Evolutionary conservation across 257 asterid species (phyloP).

Genomic region (Solanum chmielewskii): DNA sequence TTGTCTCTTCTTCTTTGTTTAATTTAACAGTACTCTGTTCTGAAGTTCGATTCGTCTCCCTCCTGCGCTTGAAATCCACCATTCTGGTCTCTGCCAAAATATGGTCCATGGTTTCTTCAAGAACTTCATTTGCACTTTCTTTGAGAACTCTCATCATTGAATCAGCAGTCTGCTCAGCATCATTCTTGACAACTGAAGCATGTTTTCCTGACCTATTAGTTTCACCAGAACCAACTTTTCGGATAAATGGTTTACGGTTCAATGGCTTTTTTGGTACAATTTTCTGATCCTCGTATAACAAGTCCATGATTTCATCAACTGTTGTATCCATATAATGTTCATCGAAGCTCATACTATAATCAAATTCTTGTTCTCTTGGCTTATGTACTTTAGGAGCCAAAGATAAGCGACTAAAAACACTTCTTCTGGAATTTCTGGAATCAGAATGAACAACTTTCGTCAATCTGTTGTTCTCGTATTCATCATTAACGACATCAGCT

Average conservation of each 20-base stretch:
- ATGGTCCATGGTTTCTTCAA: conserved; percentile 11
- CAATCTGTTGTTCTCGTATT: no score
- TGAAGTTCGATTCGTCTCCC: conserved; percentile 26
- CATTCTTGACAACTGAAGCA: neutral
- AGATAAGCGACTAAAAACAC: conserved; percentile 61
- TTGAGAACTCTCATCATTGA: neutral
- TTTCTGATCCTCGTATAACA: conserved; percentile 22
- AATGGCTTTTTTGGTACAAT: conserved; percentile 5
- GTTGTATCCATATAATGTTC: conserved; percentile 28
- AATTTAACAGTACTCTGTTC: conserved; percentile 2
- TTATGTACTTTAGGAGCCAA: conserved; percentile 2
- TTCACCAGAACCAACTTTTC: conserved; percentile 8
- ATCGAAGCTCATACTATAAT: conserved; percentile 1
- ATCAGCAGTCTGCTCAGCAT: neutral
- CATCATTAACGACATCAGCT: neutral
- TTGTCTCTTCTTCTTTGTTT: no score
- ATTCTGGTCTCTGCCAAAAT: conserved; percentile 40
- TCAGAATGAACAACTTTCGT: no score
- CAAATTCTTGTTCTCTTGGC: conserved; percentile 10
- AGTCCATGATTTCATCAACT: conserved; percentile 57
- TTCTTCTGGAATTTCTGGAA: conserved; percentile 28
- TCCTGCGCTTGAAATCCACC: conserved; percentile 57
- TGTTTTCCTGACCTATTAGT: conserved; percentile 8
- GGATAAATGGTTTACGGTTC: conserved; percentile 11
- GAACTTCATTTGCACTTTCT: conserved; percentile 1